These are phyloP conservation scores for Phytophthora podocarpi DNA, from an alignment of 352 stramenopile genomes.

Conservation along the genomic window DNA sequence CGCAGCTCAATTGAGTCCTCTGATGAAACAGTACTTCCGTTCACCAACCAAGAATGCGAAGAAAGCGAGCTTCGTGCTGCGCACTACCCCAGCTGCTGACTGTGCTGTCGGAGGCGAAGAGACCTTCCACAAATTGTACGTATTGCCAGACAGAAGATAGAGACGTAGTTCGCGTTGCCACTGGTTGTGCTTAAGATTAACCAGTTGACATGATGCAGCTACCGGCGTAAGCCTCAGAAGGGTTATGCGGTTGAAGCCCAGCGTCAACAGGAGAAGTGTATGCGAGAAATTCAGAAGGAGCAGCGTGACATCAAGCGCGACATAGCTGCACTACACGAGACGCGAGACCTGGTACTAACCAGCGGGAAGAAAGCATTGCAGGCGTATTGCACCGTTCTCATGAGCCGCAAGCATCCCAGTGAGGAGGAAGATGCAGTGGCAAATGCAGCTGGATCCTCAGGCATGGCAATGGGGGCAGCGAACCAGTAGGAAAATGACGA, in stretches of 20 bases:
- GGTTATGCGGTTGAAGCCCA: conserved; percentile 52
- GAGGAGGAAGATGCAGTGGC: conserved; percentile 38
- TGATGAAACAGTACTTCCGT: conserved; percentile 81
- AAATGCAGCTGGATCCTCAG: neutral
- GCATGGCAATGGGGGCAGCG: neutral
- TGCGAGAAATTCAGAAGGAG: conserved; percentile 60
- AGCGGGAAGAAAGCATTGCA: conserved; percentile 77
- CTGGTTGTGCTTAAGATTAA: neutral
- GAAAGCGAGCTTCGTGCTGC: conserved; percentile 73
- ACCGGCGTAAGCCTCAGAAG: conserved; percentile 48
- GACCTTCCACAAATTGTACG: conserved; percentile 80
- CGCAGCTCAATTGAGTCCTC: conserved; percentile 73
- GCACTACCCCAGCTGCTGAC: conserved; percentile 70
- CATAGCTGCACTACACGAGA: conserved; percentile 64
- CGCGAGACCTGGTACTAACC: conserved; percentile 66
- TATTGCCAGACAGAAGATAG: too few species aligned
- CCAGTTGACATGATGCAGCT: conserved; percentile 40
- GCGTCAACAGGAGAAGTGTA: conserved; percentile 60
- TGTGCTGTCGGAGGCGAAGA: conserved; percentile 82
- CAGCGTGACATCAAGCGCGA: conserved; percentile 64
- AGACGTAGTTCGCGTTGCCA: too few species aligned
- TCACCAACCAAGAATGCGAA: conserved; percentile 63
- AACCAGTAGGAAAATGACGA: too few species aligned
- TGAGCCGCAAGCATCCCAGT: conserved; percentile 52
- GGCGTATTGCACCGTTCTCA: conserved; percentile 69